These are phyloP conservation scores for Parietaria judaica DNA, from an alignment of 306 rosid species.

Conservation along the genomic window DNA sequence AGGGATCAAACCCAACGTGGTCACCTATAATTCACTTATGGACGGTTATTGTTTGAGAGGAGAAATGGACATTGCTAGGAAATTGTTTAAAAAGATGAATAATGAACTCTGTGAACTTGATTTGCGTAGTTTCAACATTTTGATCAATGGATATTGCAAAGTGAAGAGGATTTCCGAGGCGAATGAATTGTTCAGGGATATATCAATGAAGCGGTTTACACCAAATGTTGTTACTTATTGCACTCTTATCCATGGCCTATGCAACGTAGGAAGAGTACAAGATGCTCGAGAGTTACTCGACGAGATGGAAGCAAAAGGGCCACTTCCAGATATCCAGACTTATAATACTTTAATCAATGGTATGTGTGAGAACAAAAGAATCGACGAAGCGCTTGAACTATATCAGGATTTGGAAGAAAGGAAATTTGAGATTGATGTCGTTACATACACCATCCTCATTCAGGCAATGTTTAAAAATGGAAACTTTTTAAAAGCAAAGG, in stretches of 20 bases:
- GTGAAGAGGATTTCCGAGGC: no score
- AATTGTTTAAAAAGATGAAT: constrained; percentile 20
- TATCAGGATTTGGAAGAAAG: neutral
- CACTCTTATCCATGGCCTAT: neutral
- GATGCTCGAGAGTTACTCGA: neutral
- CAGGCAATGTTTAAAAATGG: neutral
- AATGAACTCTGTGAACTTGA: neutral
- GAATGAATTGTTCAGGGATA: no score
- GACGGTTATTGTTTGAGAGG: no score
- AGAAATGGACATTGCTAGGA: constrained; percentile 15
- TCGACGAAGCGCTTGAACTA: neutral
- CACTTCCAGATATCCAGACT: neutral
- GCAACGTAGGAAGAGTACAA: neutral
- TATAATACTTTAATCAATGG: no score
- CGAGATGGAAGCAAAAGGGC: neutral
- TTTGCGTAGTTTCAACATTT: constrained; percentile 2
- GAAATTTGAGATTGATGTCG: constrained; percentile 9
- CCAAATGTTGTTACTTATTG: neutral
- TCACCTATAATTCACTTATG: no score
- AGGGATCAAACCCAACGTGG: no score
- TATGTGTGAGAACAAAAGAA: neutral
- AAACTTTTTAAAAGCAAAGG: neutral
- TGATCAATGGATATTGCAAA: neutral
- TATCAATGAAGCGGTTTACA: neutral
- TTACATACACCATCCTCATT: constrained; percentile 11